phyloP scores from a whole-genome alignment of 805 yeast species.

The Schizosaccharomyces octosporus region DNA sequence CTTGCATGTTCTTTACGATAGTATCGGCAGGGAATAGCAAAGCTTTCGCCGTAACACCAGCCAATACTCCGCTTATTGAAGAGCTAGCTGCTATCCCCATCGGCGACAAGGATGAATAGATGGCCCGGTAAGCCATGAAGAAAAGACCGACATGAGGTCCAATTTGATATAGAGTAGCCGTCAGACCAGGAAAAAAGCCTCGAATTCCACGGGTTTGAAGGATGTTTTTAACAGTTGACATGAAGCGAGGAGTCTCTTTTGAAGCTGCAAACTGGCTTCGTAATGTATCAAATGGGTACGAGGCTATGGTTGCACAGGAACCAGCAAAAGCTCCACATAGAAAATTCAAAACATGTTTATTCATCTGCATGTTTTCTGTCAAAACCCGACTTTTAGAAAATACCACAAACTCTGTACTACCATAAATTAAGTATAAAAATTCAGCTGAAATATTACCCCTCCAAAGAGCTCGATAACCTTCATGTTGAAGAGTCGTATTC shows the following conservation, averaged over 20 bases:
- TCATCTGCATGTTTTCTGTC: slow-evolving; percentile 13
- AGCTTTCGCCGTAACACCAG: slow-evolving; percentile 54
- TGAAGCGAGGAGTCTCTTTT: slow-evolving; percentile 12
- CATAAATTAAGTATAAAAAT: slow-evolving; percentile 58
- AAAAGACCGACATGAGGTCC: slow-evolving; percentile 50
- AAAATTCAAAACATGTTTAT: slow-evolving; percentile 16
- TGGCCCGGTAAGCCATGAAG: slow-evolving; percentile 15
- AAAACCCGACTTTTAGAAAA: slow-evolving; percentile 30
- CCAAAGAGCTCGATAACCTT: slow-evolving; percentile 67
- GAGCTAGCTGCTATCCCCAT: slow-evolving; percentile 11
- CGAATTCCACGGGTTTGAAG: slow-evolving; percentile 18
- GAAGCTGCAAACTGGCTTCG: slow-evolving; percentile 69
- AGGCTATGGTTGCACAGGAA: slow-evolving; percentile 35
- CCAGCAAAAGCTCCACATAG: slow-evolving; percentile 64
- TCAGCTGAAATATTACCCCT: slow-evolving; percentile 91
- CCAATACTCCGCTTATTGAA: slow-evolving; percentile 41
- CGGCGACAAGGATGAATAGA: neutral
- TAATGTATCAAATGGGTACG: slow-evolving; percentile 80
- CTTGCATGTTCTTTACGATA: slow-evolving; percentile 51
- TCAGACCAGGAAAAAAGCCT: slow-evolving; percentile 27
- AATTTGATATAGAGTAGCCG: slow-evolving; percentile 31
- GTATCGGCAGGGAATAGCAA: slow-evolving; percentile 71
- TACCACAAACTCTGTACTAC: slow-evolving; percentile 60
- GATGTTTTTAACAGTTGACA: slow-evolving; percentile 15
- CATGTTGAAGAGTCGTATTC: slow-evolving; percentile 17